Conservation (phyloP, 108 stramenopile genomes). For the Cyclotella sp. region DNA sequence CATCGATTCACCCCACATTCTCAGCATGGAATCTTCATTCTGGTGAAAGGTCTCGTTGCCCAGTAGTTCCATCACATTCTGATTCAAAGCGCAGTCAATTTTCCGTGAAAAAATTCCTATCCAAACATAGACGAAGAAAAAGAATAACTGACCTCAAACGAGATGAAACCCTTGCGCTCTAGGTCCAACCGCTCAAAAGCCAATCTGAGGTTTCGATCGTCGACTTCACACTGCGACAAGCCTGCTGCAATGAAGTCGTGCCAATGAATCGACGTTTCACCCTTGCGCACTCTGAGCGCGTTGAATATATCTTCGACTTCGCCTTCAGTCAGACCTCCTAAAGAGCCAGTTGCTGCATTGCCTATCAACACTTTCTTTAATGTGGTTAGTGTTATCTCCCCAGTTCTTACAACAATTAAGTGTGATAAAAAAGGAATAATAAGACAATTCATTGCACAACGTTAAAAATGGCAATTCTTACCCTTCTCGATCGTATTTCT, state of each 20-base stretch:
- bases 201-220: slow-evolving; percentile 86
- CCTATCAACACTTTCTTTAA: slow-evolving; percentile 82
- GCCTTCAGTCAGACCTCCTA: slow-evolving; percentile 85
- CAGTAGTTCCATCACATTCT: slow-evolving; percentile 87
- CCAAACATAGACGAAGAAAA: neutral
- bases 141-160: slow-evolving; percentile 54
- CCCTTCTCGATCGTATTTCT: slow-evolving; percentile 79
- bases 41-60: slow-evolving; percentile 71
- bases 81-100: neutral
- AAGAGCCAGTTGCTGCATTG: slow-evolving; percentile 83
- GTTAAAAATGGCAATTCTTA: neutral
- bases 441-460: neutral
- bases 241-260: slow-evolving; percentile 93
- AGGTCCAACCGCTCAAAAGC: slow-evolving; percentile 87
- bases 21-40: slow-evolving; percentile 76
- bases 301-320: slow-evolving; percentile 92
- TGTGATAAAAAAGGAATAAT: neutral
- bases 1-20: slow-evolving; percentile 85
- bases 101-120: neutral
- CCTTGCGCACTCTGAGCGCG: slow-evolving; percentile 85
- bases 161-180: slow-evolving; percentile 90
- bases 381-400: slow-evolving; percentile 80
- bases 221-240: slow-evolving; percentile 84
- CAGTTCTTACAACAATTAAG: slow-evolving; percentile 38
- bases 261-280: slow-evolving; percentile 82